A percentile compares a stretch with the other conserved stretches of the same genome.
Evolutionary conservation across 2,329 filamentous ascomycete genomes (phyloP).

Genomic region (Aschersonia sp.): DNA sequence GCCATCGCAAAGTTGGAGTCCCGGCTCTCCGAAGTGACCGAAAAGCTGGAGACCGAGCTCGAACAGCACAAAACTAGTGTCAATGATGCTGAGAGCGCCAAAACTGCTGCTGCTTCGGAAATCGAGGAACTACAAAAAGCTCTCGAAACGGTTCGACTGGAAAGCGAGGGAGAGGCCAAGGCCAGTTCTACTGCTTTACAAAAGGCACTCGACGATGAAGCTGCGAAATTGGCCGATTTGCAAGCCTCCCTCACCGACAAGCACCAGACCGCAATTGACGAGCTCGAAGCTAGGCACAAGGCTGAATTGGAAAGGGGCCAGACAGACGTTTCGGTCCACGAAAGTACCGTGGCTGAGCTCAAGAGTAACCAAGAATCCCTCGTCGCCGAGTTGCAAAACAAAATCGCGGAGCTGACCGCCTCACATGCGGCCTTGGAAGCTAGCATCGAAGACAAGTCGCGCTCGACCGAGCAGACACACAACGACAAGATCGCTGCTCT

Average conservation of each 20-base stretch:
- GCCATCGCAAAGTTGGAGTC: conserved; percentile 30
- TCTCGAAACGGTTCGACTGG: conserved; percentile 25
- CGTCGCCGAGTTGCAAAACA: conserved; percentile 34
- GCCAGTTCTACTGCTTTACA: conserved; percentile 18
- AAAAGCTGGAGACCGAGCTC: conserved; percentile 36
- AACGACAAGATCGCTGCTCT: conserved; percentile 31
- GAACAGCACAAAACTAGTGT: conserved; percentile 34
- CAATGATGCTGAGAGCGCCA: conserved; percentile 30
- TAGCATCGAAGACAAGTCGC: conserved; percentile 27
- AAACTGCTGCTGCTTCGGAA: conserved; percentile 32
- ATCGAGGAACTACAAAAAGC: conserved; percentile 33
- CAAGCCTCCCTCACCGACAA: conserved; percentile 32
- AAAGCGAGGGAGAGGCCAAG: conserved; percentile 18
- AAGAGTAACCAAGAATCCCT: conserved; percentile 33
- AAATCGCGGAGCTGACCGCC: conserved; percentile 36
- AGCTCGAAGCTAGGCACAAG: conserved; percentile 37
- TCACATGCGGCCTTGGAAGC: conserved; percentile 30
- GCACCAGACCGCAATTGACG: conserved; percentile 30
- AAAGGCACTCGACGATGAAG: conserved; percentile 30
- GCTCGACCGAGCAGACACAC: conserved; percentile 28
- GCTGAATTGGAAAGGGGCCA: conserved; percentile 32
- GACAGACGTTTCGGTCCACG: conserved; percentile 28
- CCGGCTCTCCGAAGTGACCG: conserved; percentile 31
- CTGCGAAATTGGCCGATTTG: conserved; percentile 33
- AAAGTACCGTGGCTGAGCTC: conserved; percentile 33